These are phyloP conservation scores for Excoecaria agallocha DNA, from an alignment of 345 rosid genomes.

Conservation along the genomic window DNA sequence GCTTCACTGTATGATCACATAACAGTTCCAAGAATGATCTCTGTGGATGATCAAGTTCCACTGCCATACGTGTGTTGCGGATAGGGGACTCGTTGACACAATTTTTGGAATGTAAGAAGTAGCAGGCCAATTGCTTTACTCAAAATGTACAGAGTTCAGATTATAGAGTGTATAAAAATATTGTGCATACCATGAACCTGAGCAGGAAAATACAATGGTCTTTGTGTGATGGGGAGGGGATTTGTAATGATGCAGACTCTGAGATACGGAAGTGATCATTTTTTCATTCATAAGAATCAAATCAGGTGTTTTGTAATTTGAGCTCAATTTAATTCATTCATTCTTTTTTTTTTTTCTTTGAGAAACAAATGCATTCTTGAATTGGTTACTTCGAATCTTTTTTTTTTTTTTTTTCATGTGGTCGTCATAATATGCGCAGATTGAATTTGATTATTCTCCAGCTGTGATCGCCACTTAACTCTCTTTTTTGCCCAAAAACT, in stretches of 20 bases:
- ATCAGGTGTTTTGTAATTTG: conserved; percentile 5
- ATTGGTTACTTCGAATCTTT: too few species aligned
- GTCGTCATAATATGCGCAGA: too few species aligned
- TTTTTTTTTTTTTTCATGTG: too few species aligned
- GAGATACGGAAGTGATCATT: conserved; percentile 8
- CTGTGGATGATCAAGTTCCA: background rate
- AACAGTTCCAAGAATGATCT: background rate
- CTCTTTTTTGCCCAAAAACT: too few species aligned
- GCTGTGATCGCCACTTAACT: too few species aligned
- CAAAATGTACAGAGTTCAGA: conserved; percentile 32
- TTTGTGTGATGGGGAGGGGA: conserved; percentile 16
- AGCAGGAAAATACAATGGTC: background rate
- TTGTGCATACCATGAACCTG: background rate
- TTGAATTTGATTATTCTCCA: too few species aligned
- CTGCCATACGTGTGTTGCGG: background rate
- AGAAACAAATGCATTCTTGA: too few species aligned
- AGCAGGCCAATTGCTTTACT: conserved; percentile 14
- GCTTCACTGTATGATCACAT: background rate
- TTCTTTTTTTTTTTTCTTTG: background rate
- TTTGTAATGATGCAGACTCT: conserved; percentile 17
- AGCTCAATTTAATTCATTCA: background rate
- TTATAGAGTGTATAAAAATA: conserved; percentile 26
- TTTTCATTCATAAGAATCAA: conserved; percentile 10
- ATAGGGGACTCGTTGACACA: background rate
- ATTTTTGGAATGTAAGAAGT: conserved; percentile 6